Evolutionary conservation across 2,329 filamentous ascomycete species (phyloP).

Genomic region (Fusarium sp.): DNA sequence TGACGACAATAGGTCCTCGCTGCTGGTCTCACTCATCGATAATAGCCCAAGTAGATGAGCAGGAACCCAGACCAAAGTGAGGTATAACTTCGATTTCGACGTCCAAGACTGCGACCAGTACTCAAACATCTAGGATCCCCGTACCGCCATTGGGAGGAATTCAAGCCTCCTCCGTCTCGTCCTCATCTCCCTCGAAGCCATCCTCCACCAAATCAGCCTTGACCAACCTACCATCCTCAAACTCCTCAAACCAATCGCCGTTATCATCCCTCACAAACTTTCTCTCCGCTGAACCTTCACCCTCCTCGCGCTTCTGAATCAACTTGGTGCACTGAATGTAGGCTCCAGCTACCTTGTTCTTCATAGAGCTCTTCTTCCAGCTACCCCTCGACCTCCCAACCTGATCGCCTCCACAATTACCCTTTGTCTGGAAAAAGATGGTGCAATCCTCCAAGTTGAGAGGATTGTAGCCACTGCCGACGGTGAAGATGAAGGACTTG

Average conservation of each 20-base stretch:
- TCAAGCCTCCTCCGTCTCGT: not conserved
- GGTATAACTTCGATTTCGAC: not conserved
- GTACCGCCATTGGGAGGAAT: not conserved
- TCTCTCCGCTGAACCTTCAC: not conserved
- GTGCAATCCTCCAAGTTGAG: not conserved
- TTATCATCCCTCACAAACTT: not conserved
- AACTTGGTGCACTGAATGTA: not conserved
- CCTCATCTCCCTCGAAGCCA: not conserved
- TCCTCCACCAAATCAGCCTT: not conserved
- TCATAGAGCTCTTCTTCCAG: not conserved
- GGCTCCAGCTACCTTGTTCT: not conserved
- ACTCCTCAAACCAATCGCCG: not conserved
- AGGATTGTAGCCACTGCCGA: not conserved
- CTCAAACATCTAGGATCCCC: not conserved
- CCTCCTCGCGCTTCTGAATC: not conserved
- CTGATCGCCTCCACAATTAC: not conserved
- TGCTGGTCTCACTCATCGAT: not conserved
- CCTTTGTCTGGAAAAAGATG: not conserved
- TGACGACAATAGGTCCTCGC: not conserved
- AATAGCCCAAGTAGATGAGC: not conserved
- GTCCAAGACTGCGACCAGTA: not conserved
- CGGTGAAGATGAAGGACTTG: not conserved
- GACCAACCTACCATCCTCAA: not conserved
- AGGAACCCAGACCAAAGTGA: not conserved
- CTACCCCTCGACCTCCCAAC: not conserved